Conservation (phyloP, 2,329 filamentous ascomycete genomes). For the Aspergillus quadricinctus region DNA sequence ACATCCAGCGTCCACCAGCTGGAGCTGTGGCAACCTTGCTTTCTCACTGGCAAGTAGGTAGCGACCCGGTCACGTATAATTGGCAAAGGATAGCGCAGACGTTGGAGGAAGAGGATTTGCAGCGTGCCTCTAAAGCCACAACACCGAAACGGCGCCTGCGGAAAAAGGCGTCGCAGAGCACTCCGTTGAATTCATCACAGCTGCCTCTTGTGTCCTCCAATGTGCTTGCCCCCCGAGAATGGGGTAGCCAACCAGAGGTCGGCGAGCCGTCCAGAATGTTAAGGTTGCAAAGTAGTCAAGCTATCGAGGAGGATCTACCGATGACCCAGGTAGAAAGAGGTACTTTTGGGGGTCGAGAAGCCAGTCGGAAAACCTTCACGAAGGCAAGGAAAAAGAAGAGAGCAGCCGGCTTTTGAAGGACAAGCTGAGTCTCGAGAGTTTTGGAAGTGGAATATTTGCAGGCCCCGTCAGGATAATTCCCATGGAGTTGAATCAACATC, state of each 20-base stretch:
- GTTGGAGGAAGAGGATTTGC: conserved; percentile 19
- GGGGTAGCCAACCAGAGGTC: conserved; percentile 32
- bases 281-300: conserved; percentile 32
- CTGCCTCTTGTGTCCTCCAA: conserved; percentile 22
- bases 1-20: conserved; percentile 15
- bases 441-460: no score
- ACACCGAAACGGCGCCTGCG: conserved; percentile 21
- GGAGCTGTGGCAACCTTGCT: conserved; percentile 26
- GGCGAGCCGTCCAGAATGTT: conserved; percentile 10
- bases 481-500: not conserved
- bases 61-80: conserved; percentile 30
- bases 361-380: conserved; percentile 19
- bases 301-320: conserved; percentile 27
- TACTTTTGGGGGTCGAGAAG: conserved; percentile 34
- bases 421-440: not conserved
- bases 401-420: conserved; percentile 36
- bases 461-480: not conserved
- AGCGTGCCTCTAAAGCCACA: conserved; percentile 7
- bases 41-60: conserved; percentile 33
- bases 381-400: conserved; percentile 38
- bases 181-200: conserved; percentile 10
- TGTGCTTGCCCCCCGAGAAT: conserved; percentile 20
- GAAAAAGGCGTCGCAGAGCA: conserved; percentile 23
- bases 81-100: conserved; percentile 25
- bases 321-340: conserved; percentile 42